These are phyloP conservation scores for Candida sonorensis DNA, from an alignment of 805 yeast genomes.

Conservation along the genomic window DNA sequence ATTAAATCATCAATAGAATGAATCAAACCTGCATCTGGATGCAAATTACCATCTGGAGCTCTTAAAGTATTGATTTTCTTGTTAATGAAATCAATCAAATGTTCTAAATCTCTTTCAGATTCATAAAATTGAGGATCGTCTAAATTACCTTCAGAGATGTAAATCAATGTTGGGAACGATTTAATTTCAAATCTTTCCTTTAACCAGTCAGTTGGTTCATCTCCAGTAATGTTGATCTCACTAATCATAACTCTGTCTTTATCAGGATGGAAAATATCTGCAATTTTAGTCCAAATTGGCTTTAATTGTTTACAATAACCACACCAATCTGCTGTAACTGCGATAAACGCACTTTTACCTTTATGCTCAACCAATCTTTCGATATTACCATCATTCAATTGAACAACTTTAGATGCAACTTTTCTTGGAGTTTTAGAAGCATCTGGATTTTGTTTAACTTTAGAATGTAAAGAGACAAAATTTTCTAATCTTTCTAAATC, in stretches of 20 bases:
- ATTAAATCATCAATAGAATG: constrained; percentile 26
- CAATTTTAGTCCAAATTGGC: constrained; percentile 45
- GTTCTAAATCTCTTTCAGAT: constrained; percentile 39
- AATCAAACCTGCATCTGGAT: constrained; percentile 34
- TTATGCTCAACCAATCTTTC: constrained; percentile 23
- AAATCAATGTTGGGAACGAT: constrained; percentile 50
- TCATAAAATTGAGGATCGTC: constrained; percentile 26
- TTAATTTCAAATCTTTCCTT: constrained; percentile 34
- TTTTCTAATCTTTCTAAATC: constrained; percentile 42
- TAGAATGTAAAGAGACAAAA: constrained; percentile 36
- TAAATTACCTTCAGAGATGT: constrained; percentile 34
- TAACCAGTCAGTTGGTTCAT: constrained; percentile 36
- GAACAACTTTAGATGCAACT: constrained; percentile 16
- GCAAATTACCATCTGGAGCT: constrained; percentile 33
- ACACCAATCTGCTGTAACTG: constrained; percentile 59
- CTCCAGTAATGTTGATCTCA: constrained; percentile 40
- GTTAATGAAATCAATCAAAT: constrained; percentile 45
- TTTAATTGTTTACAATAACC: constrained; percentile 46
- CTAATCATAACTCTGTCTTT: constrained; percentile 34
- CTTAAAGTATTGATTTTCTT: constrained; percentile 34
- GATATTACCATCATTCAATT: constrained; percentile 22
- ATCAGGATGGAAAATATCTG: constrained; percentile 38
- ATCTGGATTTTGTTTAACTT: constrained; percentile 22
- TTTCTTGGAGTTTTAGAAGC: constrained; percentile 1
- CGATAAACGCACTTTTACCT: constrained; percentile 41